These are phyloP conservation scores for Cylindricascospora bacillispora DNA, from an alignment of 1,139 yeast species.

Conservation along the genomic window DNA sequence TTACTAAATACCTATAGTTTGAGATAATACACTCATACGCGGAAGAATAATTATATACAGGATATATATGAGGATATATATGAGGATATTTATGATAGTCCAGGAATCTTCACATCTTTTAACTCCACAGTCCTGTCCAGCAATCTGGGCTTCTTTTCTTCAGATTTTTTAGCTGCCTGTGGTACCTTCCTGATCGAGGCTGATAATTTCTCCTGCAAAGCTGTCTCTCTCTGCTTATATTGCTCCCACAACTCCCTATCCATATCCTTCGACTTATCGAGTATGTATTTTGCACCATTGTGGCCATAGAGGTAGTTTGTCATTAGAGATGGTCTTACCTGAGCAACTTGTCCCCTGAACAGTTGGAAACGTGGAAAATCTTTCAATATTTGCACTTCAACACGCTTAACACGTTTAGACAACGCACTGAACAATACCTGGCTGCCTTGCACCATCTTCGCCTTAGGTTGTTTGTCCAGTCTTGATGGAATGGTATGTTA, in stretches of 20 bases:
- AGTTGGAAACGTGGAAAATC: constrained; percentile 43
- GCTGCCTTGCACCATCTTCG: constrained; percentile 16
- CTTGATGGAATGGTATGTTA: not conserved
- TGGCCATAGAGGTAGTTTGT: constrained; percentile 58
- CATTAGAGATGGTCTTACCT: constrained; percentile 77
- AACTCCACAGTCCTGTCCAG: constrained; percentile 2
- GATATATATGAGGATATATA: too few species aligned
- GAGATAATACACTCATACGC: too few species aligned
- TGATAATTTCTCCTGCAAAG: not conserved
- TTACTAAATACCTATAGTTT: too few species aligned
- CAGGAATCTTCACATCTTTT: not conserved
- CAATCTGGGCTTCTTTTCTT: constrained; percentile 3
- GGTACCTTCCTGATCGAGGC: not conserved
- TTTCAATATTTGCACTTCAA: constrained; percentile 57
- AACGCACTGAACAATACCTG: constrained; percentile 20
- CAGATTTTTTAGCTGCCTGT: constrained; percentile 1
- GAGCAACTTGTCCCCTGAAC: constrained; percentile 64
- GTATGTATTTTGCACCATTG: constrained; percentile 62
- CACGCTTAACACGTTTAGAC: constrained; percentile 35
- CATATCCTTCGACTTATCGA: constrained; percentile 17
- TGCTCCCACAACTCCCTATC: constrained; percentile 1
- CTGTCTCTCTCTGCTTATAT: constrained; percentile 1
- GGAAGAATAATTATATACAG: too few species aligned
- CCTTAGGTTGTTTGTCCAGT: too few species aligned
- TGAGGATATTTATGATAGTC: not conserved